phyloP scores from a whole-genome alignment of 225 moss, liverwort and hornwort species.

The Thuidium tamariscinum region DNA sequence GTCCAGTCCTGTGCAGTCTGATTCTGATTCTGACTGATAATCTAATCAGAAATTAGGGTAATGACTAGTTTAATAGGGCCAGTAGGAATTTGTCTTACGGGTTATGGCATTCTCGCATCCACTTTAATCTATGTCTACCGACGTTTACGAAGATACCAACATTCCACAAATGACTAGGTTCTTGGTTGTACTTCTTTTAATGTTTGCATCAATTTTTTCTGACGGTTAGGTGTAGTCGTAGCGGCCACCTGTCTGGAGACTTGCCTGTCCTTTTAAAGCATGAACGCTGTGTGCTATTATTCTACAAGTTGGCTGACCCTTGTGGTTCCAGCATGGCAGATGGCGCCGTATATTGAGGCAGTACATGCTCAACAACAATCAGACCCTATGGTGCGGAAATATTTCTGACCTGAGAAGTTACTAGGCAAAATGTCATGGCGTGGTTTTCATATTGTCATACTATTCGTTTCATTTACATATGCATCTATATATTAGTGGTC shows the following conservation, averaged over 20 bases:
- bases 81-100: background rate
- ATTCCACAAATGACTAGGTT: background rate
- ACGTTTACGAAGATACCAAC: background rate
- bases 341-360: conserved; percentile 97
- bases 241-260: background rate
- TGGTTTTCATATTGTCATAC: background rate
- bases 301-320: background rate
- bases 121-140: background rate
- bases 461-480: background rate
- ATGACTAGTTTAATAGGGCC: background rate
- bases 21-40: background rate
- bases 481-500: background rate
- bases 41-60: background rate
- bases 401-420: background rate
- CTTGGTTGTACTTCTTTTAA: background rate
- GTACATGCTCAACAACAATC: conserved; percentile 66
- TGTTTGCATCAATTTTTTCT: background rate
- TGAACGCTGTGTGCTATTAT: background rate
- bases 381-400: conserved; percentile 55
- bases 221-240: background rate
- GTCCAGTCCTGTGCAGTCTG: background rate
- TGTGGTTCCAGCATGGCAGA: conserved; percentile 73
- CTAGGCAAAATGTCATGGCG: background rate
- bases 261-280: background rate
- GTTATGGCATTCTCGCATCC: background rate